phyloP scores from a whole-genome alignment of 2,329 filamentous ascomycete genomes.

The Colletotrichum sp. region DNA sequence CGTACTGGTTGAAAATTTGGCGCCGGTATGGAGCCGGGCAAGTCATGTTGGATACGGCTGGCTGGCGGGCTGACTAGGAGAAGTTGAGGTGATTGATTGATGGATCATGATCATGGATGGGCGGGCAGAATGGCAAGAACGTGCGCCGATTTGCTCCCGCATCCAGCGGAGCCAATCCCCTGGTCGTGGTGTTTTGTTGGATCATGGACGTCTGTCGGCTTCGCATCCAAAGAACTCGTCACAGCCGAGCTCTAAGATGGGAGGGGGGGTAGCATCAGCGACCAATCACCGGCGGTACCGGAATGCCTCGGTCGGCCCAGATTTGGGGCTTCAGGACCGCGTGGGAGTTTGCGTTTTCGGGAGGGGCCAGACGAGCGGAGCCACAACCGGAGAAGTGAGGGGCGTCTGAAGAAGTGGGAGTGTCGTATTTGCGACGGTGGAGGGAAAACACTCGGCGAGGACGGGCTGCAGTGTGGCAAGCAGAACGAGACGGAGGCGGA shows the following conservation, averaged over 20 bases:
- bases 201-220: slow-evolving; percentile 3
- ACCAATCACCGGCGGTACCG: slow-evolving; percentile 11
- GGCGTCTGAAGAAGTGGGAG: background rate
- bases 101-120: background rate
- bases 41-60: background rate
- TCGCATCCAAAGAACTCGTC: slow-evolving; percentile 9
- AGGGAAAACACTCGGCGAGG: background rate
- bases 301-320: slow-evolving; percentile 5
- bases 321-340: background rate
- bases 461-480: background rate
- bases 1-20: slow-evolving; percentile 2
- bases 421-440: background rate
- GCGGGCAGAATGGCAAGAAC: background rate
- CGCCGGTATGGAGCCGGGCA: background rate
- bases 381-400: background rate
- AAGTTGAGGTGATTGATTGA: background rate
- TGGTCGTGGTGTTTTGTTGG: background rate
- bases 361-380: background rate
- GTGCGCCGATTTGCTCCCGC: slow-evolving; percentile 19
- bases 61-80: background rate
- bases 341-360: slow-evolving; percentile 4
- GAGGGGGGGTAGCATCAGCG: background rate
- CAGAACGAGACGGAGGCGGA: background rate
- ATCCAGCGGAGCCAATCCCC: background rate
- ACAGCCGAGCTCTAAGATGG: background rate